Evolutionary conservation across 495 filamentous ascomycete species (phyloP), one percentile per base, ranked within the genome.

Genomic region (Poronia punctata): DNA sequence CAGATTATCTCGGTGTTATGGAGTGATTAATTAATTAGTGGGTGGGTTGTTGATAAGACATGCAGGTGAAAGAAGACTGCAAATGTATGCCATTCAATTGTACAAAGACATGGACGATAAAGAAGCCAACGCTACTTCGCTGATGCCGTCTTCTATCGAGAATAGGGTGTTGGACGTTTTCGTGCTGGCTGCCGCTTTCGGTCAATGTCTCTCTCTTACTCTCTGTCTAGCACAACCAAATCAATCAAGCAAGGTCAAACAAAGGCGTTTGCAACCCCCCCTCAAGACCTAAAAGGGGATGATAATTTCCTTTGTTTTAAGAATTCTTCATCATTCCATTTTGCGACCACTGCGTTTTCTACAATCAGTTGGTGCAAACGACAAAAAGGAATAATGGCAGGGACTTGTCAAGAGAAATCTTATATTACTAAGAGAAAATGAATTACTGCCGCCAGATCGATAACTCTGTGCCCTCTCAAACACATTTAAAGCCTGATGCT

Each of bases 111-210:
- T 30, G 9, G 11, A 10, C 9, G 15, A 45, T 27, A 45, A 45
- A 45, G 42, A 19, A 38, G 10, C 15, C 4, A 6, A 12, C 10
- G 22, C 46, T 15, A 30, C 36, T 38, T 15, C 2, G 22, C 20
- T 37, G 16, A 42, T 29, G 43, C 40, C 40, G 52, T 47, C 34
- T 34, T 28, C n/a, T 16, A 25, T 38, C 23, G 18, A 28, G 37
- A 31, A n/a, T 15, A 38, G 23, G 28, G 28, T 16, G 40, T 31
- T 47, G 40, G 49, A 48, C 49, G 55, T 28, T 58, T 58, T 43
- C 55, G 55, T 52, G 26, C 39, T 20, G n/a, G 18, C 19, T 46
- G 38, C 55, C 44, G 52, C 21, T 48, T 52, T 52, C 55, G 22
- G 52, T 29, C 27, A 11, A 22, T 44, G 34, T 44, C 27, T 44